phyloP scores from a whole-genome alignment of 495 filamentous ascomycete genomes.

The Penicillium macrosclerotiorum region DNA sequence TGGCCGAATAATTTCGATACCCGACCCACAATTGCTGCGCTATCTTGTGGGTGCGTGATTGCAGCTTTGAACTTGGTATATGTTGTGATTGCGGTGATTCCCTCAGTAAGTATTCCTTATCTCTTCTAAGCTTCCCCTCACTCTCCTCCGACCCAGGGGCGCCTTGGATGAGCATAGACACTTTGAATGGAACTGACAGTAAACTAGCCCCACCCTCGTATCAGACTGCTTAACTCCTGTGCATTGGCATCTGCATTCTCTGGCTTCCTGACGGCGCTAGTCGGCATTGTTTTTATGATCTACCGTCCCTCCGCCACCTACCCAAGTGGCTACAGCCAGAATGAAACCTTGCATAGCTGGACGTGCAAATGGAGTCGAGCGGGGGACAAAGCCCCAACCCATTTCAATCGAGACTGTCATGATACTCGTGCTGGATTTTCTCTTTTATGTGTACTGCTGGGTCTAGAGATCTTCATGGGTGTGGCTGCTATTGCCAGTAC shows the following conservation, averaged over 20 bases:
- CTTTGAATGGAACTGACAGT: too few species aligned
- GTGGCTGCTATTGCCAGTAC: slow-evolving; percentile 36
- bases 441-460: slow-evolving; percentile 40
- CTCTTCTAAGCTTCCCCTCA: too few species aligned
- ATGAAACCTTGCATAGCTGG: slow-evolving; percentile 51
- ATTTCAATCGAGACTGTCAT: slow-evolving; percentile 46
- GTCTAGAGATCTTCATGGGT: slow-evolving; percentile 45
- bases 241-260: slow-evolving; percentile 31
- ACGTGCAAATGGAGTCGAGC: slow-evolving; percentile 47
- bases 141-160: too few species aligned
- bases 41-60: slow-evolving; percentile 47
- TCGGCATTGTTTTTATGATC: slow-evolving; percentile 41
- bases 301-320: slow-evolving; percentile 40
- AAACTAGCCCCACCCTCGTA: slow-evolving; percentile 36
- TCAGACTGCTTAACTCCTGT: slow-evolving; percentile 38
- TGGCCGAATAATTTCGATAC: slow-evolving; percentile 52
- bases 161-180: too few species aligned
- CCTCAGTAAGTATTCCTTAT: slow-evolving; percentile 40
- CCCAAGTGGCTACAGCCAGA: slow-evolving; percentile 33
- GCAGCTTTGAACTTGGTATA: slow-evolving; percentile 39
- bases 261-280: slow-evolving; percentile 41
- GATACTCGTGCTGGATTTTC: slow-evolving; percentile 39
- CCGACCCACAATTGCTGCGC: slow-evolving; percentile 41
- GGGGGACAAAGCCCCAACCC: slow-evolving; percentile 22
- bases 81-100: slow-evolving; percentile 39